Evolutionary conservation across 2,329 filamentous ascomycete species (phyloP).

Genomic region (Sclerotinia trifoliorum): DNA sequence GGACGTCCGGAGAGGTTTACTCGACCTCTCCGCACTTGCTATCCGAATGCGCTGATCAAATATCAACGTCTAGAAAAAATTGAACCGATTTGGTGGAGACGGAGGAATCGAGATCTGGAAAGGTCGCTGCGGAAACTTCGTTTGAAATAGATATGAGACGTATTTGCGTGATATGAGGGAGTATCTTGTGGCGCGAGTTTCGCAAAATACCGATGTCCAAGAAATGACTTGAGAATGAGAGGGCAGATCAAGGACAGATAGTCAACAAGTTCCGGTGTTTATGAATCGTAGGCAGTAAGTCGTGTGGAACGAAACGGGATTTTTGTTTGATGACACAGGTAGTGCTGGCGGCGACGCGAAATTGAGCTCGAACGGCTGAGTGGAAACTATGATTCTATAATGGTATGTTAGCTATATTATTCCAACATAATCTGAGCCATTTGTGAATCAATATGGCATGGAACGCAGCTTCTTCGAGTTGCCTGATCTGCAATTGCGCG

Average conservation of each 20-base stretch:
- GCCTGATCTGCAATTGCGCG: constrained; percentile 15
- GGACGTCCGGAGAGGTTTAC: constrained; percentile 43
- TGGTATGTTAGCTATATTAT: constrained; percentile 21
- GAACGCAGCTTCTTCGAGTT: constrained; percentile 1
- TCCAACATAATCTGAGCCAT: constrained; percentile 20
- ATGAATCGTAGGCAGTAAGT: constrained; percentile 28
- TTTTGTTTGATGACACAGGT: constrained; percentile 35
- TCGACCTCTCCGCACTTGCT: constrained; percentile 42
- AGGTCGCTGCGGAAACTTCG: neutral
- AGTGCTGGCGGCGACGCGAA: constrained; percentile 32
- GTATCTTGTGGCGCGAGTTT: constrained; percentile 8
- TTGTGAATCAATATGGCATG: constrained; percentile 7
- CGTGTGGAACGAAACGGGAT: constrained; percentile 30
- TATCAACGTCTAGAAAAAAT: constrained; percentile 17
- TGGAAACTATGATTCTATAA: constrained; percentile 14
- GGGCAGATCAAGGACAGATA: constrained; percentile 25
- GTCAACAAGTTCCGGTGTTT: constrained; percentile 16
- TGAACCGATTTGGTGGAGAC: constrained; percentile 8
- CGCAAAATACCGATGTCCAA: constrained; percentile 17
- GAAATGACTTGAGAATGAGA: constrained; percentile 21
- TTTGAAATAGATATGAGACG: neutral
- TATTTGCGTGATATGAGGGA: neutral
- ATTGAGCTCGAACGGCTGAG: constrained; percentile 26
- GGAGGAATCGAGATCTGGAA: constrained; percentile 1
- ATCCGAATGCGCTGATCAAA: constrained; percentile 31